Evolutionary conservation across 352 stramenopile genomes (phyloP).

Genomic region (Peronospora farinosa): DNA sequence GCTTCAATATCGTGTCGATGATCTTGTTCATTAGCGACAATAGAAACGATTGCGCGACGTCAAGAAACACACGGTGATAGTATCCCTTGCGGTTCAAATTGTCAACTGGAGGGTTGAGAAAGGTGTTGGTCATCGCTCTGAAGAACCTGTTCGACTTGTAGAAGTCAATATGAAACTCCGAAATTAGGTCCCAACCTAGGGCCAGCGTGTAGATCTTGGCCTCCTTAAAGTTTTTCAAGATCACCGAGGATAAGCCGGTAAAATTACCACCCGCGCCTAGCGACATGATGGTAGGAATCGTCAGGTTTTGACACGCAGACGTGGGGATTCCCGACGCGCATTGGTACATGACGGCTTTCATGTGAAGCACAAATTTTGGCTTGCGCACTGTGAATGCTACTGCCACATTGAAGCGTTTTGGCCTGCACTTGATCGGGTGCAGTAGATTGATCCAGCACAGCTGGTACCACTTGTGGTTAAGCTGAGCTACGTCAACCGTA

Average conservation of each 20-base stretch:
- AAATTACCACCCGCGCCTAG: slow-evolving; percentile 25
- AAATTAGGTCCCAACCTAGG: slow-evolving; percentile 32
- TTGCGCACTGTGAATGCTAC: slow-evolving; percentile 36
- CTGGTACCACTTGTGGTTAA: slow-evolving; percentile 56
- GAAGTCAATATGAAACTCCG: slow-evolving; percentile 45
- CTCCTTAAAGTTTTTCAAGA: slow-evolving; percentile 39
- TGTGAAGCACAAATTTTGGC: slow-evolving; percentile 27
- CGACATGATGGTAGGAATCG: slow-evolving; percentile 37
- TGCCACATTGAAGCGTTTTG: slow-evolving; percentile 33
- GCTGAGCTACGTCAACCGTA: slow-evolving; percentile 43
- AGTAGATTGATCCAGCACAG: slow-evolving; percentile 55
- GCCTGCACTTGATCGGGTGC: slow-evolving; percentile 38
- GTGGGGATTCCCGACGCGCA: slow-evolving; percentile 28
- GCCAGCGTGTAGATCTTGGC: slow-evolving; percentile 30
- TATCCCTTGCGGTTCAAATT: slow-evolving; percentile 60
- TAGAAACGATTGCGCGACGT: slow-evolving; percentile 31
- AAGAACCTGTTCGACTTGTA: slow-evolving; percentile 33
- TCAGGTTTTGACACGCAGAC: slow-evolving; percentile 44
- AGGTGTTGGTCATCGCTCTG: slow-evolving; percentile 37
- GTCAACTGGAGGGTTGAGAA: slow-evolving; percentile 39
- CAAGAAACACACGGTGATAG: slow-evolving; percentile 40
- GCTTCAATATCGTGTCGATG: slow-evolving; percentile 39
- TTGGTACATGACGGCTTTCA: slow-evolving; percentile 33
- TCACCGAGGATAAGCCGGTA: slow-evolving; percentile 19
- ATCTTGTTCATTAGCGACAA: slow-evolving; percentile 50